A percentile compares a stretch with the other conserved stretches of the same genome.
These are phyloP conservation scores for Phyllosticta ampelicida DNA, from an alignment of 2,329 filamentous ascomycete genomes.

Conservation along the genomic window DNA sequence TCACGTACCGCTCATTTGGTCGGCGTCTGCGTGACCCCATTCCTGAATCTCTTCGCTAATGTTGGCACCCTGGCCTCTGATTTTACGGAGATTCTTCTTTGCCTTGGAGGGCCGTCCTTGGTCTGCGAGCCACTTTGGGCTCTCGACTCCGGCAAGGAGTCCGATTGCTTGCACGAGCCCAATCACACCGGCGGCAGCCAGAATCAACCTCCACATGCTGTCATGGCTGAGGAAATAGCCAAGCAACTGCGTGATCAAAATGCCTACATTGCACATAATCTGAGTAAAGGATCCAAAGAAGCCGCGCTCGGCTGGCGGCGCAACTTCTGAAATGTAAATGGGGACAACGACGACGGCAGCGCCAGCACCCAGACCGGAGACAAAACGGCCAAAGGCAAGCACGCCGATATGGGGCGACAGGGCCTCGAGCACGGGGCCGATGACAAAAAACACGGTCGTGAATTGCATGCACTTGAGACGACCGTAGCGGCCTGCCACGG, in stretches of 20 bases:
- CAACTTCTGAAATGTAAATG: conserved; percentile 86
- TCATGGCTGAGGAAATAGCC: conserved; percentile 81
- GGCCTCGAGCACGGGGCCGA: conserved; percentile 68
- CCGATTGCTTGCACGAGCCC: conserved; percentile 57
- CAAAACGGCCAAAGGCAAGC: conserved; percentile 62
- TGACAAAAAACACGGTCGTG: conserved; percentile 64
- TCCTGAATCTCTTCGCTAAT: conserved; percentile 61
- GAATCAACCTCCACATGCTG: conserved; percentile 70
- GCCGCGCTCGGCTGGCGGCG: conserved; percentile 58
- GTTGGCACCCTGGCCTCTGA: conserved; percentile 58
- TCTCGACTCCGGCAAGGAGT: conserved; percentile 66
- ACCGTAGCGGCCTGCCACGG: conserved; percentile 66
- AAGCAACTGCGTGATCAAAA: conserved; percentile 69
- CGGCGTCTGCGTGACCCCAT: conserved; percentile 28
- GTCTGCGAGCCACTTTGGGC: conserved; percentile 73
- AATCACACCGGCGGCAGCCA: conserved; percentile 61
- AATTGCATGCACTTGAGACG: conserved; percentile 64
- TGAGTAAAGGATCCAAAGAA: conserved; percentile 80
- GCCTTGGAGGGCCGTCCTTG: conserved; percentile 51
- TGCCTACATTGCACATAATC: conserved; percentile 86
- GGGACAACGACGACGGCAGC: conserved; percentile 87
- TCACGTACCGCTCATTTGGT: conserved; percentile 20
- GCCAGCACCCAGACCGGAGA: conserved; percentile 77
- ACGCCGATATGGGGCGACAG: conserved; percentile 55
- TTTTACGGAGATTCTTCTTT: conserved; percentile 57